phyloP scores from a whole-genome alignment of 1,284 basidiomycete genomes.

The Ceratobasidium sp. region DNA sequence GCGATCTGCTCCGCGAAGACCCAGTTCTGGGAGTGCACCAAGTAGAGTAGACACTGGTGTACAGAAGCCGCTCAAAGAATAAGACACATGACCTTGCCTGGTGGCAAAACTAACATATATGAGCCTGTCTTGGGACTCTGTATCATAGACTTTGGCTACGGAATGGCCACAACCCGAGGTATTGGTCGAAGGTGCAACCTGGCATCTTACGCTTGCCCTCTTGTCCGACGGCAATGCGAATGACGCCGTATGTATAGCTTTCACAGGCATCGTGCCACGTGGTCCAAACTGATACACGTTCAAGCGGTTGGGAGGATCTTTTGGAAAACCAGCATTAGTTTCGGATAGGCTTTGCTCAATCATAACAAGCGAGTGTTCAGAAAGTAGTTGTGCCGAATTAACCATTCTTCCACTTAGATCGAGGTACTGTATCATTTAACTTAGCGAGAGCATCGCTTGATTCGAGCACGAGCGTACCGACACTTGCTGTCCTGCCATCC shows the following conservation, averaged over 20 bases:
- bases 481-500: background rate
- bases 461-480: no score
- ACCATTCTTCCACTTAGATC: background rate
- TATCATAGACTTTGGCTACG: background rate
- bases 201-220: background rate
- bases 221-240: background rate
- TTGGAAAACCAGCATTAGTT: background rate
- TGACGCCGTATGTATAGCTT: background rate
- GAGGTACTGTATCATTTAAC: background rate
- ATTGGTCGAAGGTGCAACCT: background rate
- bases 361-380: constrained; percentile 2
- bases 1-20: background rate
- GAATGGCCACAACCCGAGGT: no score
- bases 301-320: background rate
- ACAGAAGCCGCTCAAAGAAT: background rate
- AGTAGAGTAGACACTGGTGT: background rate
- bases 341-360: background rate
- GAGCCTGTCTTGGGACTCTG: background rate
- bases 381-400: background rate
- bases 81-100: background rate
- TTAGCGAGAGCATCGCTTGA: background rate
- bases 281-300: background rate
- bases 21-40: background rate
- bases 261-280: background rate
- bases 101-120: background rate